These are phyloP conservation scores for Chlamydomonas schloesseri DNA, from an alignment of 139 green algal genomes.

Conservation along the genomic window DNA sequence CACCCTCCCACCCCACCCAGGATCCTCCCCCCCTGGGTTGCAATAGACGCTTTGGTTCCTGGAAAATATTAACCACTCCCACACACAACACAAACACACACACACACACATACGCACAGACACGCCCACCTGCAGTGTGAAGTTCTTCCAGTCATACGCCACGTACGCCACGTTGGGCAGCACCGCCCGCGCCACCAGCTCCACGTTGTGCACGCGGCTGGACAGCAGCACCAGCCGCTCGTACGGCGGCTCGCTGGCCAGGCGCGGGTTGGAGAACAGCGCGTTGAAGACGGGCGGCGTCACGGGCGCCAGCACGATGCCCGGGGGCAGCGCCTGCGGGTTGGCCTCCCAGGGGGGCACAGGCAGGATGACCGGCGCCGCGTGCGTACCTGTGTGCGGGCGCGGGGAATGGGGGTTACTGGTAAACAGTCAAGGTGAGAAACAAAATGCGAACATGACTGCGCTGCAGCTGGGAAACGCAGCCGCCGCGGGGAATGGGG, in stretches of 20 bases:
- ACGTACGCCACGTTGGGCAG: conserved; percentile 60
- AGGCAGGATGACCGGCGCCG: background rate
- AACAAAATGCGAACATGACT: no score
- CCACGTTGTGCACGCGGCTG: conserved; percentile 46
- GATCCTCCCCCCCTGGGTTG: no score
- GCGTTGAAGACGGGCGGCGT: conserved; percentile 36
- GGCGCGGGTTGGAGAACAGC: conserved; percentile 43
- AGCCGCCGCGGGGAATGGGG: no score
- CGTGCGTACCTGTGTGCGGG: no score
- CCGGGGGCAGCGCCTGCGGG: conserved; percentile 24
- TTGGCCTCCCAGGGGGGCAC: conserved; percentile 2
- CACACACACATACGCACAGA: no score
- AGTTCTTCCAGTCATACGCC: conserved; percentile 64
- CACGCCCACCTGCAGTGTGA: conserved; percentile 60
- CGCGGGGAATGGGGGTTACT: no score
- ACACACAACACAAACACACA: no score
- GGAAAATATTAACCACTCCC: no score
- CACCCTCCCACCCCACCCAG: no score
- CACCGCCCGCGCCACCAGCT: conserved; percentile 39
- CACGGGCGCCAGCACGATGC: conserved; percentile 36
- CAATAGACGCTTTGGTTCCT: no score
- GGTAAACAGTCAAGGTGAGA: no score
- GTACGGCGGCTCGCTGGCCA: conserved; percentile 37
- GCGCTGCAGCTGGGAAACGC: no score
- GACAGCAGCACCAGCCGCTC: conserved; percentile 58